Percentiles rank a stretch among this genome's conserved stretches.
These are phyloP conservation scores for Coprinellus micaceus DNA, from an alignment of 768 basidiomycete species.

Conservation along the genomic window DNA sequence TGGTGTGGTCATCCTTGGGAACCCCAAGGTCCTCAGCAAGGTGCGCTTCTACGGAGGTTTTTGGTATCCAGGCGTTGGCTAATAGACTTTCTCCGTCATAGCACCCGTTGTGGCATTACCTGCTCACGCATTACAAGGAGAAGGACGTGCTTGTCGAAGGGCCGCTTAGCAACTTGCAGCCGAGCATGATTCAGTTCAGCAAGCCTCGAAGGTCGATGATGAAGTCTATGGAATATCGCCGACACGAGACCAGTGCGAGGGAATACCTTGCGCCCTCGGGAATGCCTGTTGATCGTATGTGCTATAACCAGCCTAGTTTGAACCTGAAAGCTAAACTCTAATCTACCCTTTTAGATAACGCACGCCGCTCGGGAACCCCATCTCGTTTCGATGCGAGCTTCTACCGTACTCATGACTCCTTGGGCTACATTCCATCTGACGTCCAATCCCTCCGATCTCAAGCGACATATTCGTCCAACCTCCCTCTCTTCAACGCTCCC, in stretches of 20 bases:
- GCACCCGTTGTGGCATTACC: slow-evolving; percentile 98
- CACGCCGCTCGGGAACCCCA: slow-evolving; percentile 80
- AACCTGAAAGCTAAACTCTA: not conserved
- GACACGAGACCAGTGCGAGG: slow-evolving; percentile 87
- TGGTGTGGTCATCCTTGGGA: slow-evolving; percentile 98
- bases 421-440: slow-evolving; percentile 93
- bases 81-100: slow-evolving; percentile 27
- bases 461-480: slow-evolving; percentile 89
- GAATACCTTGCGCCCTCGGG: slow-evolving; percentile 60
- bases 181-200: slow-evolving; percentile 99
- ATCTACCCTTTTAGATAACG: slow-evolving; percentile 29
- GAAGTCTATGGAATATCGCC: slow-evolving; percentile 88
- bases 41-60: no score
- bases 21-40: slow-evolving; percentile 99
- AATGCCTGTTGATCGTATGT: slow-evolving; percentile 50
- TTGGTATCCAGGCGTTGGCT: slow-evolving; percentile 10
- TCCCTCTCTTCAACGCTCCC: slow-evolving; percentile 75
- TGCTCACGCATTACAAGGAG: slow-evolving; percentile 98
- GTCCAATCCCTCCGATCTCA: slow-evolving; percentile 95
- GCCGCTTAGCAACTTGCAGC: slow-evolving; percentile 90
- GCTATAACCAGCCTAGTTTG: not conserved
- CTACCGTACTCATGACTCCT: slow-evolving; percentile 91
- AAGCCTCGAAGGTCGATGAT: slow-evolving; percentile 87
- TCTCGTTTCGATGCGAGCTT: slow-evolving; percentile 95
- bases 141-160: slow-evolving; percentile 92